These are phyloP conservation scores for Eucalyptus pauciflora DNA, from an alignment of 345 rosid genomes.

Conservation along the genomic window DNA sequence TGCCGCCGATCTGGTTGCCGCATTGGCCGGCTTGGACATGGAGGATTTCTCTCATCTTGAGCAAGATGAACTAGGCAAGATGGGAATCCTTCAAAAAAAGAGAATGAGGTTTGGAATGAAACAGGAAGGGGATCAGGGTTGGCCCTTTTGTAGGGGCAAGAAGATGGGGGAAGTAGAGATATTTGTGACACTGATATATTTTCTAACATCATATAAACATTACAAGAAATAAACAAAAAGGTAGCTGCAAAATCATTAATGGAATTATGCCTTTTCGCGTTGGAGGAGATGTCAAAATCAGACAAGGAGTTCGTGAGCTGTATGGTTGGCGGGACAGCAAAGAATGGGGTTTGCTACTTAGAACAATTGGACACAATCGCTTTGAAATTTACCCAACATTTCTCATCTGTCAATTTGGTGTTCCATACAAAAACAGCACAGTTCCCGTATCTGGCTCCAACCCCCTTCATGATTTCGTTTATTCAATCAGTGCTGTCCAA, in stretches of 20 bases:
- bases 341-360: not conserved
- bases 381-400: conserved; percentile 1
- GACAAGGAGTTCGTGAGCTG: conserved; percentile 28
- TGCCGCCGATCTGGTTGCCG: conserved; percentile 48
- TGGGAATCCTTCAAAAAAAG: not conserved
- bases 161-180: not conserved
- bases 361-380: not conserved
- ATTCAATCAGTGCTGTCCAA: not conserved
- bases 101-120: not conserved
- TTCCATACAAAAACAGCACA: not conserved
- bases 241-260: not conserved
- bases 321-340: not conserved
- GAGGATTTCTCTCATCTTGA: conserved; percentile 47
- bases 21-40: conserved; percentile 60
- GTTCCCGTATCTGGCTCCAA: not conserved
- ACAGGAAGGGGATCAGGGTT: not conserved
- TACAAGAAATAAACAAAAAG: not conserved
- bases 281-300: conserved; percentile 22
- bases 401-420: conserved; percentile 7
- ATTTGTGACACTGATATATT: conserved; percentile 1
- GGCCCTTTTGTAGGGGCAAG: not conserved
- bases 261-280: not conserved
- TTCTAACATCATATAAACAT: not conserved
- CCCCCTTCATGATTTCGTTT: not conserved
- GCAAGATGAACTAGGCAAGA: not conserved